Conservation (phyloP, 2,329 filamentous ascomycete genomes). For the Neonectria ditissima region DNA sequence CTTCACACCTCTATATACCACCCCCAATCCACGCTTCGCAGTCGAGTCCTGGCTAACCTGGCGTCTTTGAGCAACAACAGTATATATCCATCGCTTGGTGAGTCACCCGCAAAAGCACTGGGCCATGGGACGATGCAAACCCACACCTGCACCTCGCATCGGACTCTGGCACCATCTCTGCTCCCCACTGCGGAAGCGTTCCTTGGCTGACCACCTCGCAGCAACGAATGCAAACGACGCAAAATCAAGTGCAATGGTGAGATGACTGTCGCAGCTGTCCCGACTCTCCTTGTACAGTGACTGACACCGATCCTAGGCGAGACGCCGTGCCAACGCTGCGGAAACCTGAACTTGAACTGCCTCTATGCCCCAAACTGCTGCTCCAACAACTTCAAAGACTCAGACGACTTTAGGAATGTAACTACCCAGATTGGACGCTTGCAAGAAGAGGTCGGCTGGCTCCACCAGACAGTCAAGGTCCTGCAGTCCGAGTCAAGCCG, state of each 20-base stretch:
- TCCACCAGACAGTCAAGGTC: constrained; percentile 78
- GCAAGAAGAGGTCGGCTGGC: constrained; percentile 84
- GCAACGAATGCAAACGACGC: constrained; percentile 80
- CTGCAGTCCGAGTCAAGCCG: constrained; percentile 69
- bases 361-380: constrained; percentile 76
- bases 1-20: not conserved
- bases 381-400: constrained; percentile 87
- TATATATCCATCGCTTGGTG: constrained; percentile 74
- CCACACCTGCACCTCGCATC: not conserved
- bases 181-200: not conserved
- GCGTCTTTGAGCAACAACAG: constrained; percentile 50
- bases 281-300: not conserved
- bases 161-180: not conserved
- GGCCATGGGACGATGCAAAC: not conserved
- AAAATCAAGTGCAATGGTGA: constrained; percentile 78
- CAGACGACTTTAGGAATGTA: constrained; percentile 90
- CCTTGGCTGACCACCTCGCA: constrained; percentile 45
- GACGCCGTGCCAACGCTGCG: constrained; percentile 74
- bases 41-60: constrained; percentile 33
- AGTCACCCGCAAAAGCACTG: constrained; percentile 39
- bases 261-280: not conserved
- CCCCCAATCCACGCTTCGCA: not conserved
- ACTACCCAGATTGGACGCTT: constrained; percentile 77
- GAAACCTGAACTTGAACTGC: constrained; percentile 74
- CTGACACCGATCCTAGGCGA: constrained; percentile 54